Conservation (phyloP, 1,284 basidiomycete species). For the Mrakiaceae sp. region DNA sequence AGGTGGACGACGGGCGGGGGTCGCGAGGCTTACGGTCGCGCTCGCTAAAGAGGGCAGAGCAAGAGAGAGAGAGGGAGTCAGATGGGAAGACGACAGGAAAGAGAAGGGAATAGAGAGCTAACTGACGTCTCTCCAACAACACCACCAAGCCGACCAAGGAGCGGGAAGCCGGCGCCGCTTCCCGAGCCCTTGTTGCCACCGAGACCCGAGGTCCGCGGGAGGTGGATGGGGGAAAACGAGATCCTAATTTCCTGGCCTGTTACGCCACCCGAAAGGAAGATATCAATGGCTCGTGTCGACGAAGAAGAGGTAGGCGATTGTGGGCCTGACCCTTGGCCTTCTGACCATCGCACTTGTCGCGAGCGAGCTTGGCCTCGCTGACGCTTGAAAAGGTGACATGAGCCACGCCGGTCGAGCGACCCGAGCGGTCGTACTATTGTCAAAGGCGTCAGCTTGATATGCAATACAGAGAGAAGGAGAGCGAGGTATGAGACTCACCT, state of each 20-base stretch:
- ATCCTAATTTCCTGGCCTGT: conserved; percentile 68
- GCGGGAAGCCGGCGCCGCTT: conserved; percentile 28
- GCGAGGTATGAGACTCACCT: neutral
- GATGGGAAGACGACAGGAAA: no score
- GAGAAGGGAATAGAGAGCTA: no score
- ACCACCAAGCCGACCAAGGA: conserved; percentile 46
- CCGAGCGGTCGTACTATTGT: conserved; percentile 81
- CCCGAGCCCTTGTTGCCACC: neutral
- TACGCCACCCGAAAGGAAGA: neutral
- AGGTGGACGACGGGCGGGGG: no score
- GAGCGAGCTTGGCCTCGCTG: conserved; percentile 69
- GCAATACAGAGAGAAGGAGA: neutral
- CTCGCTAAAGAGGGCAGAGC: no score
- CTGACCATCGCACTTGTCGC: conserved; percentile 77
- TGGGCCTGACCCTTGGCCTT: conserved; percentile 61
- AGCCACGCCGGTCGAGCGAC: conserved; percentile 77
- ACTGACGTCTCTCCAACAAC: neutral
- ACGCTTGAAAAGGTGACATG: conserved; percentile 68
- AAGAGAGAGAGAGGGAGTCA: no score
- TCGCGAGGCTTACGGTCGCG: no score
- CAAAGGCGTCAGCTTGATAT: neutral
- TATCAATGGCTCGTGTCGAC: neutral
- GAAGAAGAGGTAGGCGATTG: neutral
- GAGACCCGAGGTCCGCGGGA: conserved; percentile 30
- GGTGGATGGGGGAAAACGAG: conserved; percentile 36